A percentile compares a stretch with the other conserved stretches of the same genome.
Evolutionary conservation across 371 early-diverging fungal genomes (phyloP).

Genomic region (Lichtheimia corymbifera): DNA sequence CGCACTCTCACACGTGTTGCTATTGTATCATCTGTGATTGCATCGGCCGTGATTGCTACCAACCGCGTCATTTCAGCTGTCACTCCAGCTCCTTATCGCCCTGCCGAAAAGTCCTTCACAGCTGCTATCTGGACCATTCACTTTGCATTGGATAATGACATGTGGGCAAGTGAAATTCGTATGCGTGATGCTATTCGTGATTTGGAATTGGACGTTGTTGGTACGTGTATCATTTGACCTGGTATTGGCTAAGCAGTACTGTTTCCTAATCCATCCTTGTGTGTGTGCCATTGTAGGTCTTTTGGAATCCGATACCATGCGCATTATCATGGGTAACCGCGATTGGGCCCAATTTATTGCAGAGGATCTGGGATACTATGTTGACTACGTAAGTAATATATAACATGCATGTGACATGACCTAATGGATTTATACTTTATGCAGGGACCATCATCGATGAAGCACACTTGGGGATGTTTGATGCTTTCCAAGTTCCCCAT

Average conservation of each 20-base stretch:
- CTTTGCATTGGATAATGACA: constrained; percentile 82
- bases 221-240: constrained; percentile 28
- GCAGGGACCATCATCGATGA: constrained; percentile 74
- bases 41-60: constrained; percentile 38
- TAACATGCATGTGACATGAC: not conserved
- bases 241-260: not conserved
- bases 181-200: constrained; percentile 79
- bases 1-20: constrained; percentile 36
- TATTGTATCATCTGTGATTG: constrained; percentile 25
- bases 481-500: constrained; percentile 88
- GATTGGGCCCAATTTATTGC: constrained; percentile 82
- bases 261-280: not conserved
- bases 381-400: constrained; percentile 63
- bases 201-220: constrained; percentile 80
- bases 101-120: constrained; percentile 71
- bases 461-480: constrained; percentile 88
- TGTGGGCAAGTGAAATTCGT: constrained; percentile 77
- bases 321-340: constrained; percentile 87
- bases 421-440: not conserved
- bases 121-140: constrained; percentile 89
- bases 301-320: constrained; percentile 78
- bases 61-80: constrained; percentile 31
- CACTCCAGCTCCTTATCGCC: constrained; percentile 61
- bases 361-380: constrained; percentile 76
- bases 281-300: constrained; percentile 38